Evolutionary conservation across 352 stramenopile genomes (phyloP).

Genomic region (Phytophthora colocasiae): DNA sequence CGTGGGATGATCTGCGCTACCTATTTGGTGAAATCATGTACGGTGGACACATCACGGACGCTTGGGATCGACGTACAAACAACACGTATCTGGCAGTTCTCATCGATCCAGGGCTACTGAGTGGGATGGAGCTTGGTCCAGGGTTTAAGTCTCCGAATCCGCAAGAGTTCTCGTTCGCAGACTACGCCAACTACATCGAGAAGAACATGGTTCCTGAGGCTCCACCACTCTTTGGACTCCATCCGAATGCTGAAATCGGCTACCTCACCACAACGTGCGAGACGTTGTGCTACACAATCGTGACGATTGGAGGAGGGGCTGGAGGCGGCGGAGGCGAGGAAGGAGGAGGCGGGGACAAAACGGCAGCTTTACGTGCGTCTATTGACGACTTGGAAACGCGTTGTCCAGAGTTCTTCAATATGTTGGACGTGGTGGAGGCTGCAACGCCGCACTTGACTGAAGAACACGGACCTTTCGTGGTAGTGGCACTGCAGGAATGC

Average conservation of each 20-base stretch:
- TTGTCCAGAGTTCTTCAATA: conserved; percentile 92
- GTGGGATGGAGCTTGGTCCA: conserved; percentile 92
- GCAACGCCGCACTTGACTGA: conserved; percentile 89
- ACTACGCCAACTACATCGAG: conserved; percentile 93
- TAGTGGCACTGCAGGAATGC: conserved; percentile 96
- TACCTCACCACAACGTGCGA: conserved; percentile 95
- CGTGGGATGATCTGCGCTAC: conserved; percentile 96
- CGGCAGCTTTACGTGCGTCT: conserved; percentile 71
- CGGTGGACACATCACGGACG: conserved; percentile 95
- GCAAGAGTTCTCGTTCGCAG: conserved; percentile 80
- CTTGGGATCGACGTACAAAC: conserved; percentile 96
- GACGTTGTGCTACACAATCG: conserved; percentile 94
- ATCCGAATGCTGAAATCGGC: conserved; percentile 96
- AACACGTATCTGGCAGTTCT: conserved; percentile 95
- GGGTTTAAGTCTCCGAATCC: conserved; percentile 94
- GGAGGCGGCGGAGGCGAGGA: conserved; percentile 40
- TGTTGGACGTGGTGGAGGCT: conserved; percentile 91
- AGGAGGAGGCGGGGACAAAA: conserved; percentile 77
- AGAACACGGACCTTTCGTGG: conserved; percentile 93
- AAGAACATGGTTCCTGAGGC: conserved; percentile 94
- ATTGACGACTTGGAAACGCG: conserved; percentile 93
- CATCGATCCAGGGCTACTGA: conserved; percentile 88
- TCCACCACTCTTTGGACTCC: conserved; percentile 93
- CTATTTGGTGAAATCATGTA: conserved; percentile 98
- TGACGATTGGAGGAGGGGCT: conserved; percentile 89